These are phyloP conservation scores for Fraxinus latifolia DNA, from an alignment of 305 asterid genomes.

Conservation along the genomic window DNA sequence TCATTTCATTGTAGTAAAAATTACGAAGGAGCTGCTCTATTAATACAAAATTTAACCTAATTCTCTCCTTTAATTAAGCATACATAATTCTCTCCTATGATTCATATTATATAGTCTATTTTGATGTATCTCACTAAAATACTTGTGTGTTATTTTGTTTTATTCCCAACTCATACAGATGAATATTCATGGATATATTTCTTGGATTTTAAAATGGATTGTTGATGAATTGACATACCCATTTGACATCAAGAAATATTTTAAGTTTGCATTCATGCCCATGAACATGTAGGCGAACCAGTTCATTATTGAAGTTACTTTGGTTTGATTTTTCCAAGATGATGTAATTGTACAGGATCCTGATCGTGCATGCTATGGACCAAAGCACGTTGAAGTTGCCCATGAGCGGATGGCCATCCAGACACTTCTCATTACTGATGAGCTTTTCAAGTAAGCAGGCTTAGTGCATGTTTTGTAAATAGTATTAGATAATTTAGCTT, in stretches of 20 bases:
- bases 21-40: background rate
- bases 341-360: slow-evolving; percentile 55
- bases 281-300: background rate
- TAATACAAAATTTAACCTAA: background rate
- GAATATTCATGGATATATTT: background rate
- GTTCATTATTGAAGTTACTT: slow-evolving; percentile 11
- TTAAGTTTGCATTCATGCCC: background rate
- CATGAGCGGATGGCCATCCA: slow-evolving; percentile 95
- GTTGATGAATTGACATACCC: background rate
- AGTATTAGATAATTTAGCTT: background rate
- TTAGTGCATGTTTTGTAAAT: background rate
- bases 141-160: background rate
- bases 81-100: background rate
- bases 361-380: slow-evolving; percentile 94
- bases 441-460: slow-evolving; percentile 73
- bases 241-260: background rate
- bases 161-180: background rate
- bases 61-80: background rate
- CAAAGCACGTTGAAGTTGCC: slow-evolving; percentile 97
- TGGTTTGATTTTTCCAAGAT: slow-evolving; percentile 19
- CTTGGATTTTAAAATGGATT: background rate
- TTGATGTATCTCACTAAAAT: background rate
- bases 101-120: background rate
- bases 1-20: background rate
- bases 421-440: slow-evolving; percentile 91